These are phyloP conservation scores for Blastomyces percursus DNA, from an alignment of 2,329 filamentous ascomycete genomes.

Conservation along the genomic window DNA sequence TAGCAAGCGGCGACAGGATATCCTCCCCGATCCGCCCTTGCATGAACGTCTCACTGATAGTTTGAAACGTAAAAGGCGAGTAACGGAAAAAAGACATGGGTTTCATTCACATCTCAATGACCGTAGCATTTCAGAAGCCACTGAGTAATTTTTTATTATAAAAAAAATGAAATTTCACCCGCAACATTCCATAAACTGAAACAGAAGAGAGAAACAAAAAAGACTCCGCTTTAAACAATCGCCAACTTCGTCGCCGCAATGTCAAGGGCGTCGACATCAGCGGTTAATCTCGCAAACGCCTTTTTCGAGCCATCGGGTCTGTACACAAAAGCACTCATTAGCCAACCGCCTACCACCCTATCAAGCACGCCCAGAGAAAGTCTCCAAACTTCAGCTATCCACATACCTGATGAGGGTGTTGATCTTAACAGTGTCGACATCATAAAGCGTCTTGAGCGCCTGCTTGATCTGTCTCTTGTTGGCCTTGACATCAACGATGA, in stretches of 20 bases:
- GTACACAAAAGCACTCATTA: conserved; percentile 11
- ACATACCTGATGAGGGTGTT: conserved; percentile 94
- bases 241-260: conserved; percentile 98
- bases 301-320: conserved; percentile 98
- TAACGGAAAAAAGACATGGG: background rate
- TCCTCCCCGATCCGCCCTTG: background rate
- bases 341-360: background rate
- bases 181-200: conserved; percentile 1
- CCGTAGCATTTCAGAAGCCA: conserved; percentile 6
- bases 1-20: background rate
- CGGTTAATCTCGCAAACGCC: conserved; percentile 89
- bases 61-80: background rate
- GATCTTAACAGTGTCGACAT: conserved; percentile 97
- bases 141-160: background rate
- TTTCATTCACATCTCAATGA: conserved; percentile 8
- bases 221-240: conserved; percentile 61
- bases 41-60: background rate
- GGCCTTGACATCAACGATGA: conserved; percentile 93
- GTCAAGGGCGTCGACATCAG: conserved; percentile 96
- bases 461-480: conserved; percentile 99
- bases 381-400: conserved; percentile 11
- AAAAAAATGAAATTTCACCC: conserved; percentile 3
- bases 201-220: conserved; percentile 1
- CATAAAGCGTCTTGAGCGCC: conserved; percentile 97
- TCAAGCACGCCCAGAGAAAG: background rate